Evolutionary conservation across 2,329 filamentous ascomycete species (phyloP).

Genomic region (Dryadomyces quercivorus): DNA sequence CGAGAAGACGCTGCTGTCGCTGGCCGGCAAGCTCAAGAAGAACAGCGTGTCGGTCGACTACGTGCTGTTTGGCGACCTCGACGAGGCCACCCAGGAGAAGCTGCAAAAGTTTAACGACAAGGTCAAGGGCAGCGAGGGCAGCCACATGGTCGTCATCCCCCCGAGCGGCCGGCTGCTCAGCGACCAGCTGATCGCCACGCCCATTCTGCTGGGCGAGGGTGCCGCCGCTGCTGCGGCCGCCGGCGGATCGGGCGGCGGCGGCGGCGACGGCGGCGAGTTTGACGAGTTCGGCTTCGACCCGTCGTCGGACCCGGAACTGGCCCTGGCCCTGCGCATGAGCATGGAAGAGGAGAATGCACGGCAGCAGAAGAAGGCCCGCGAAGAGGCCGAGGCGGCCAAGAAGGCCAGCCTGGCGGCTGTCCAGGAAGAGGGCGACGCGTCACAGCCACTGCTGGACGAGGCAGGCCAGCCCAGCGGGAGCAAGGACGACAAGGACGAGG

Average conservation of each 20-base stretch:
- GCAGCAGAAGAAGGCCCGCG: slow-evolving; percentile 72
- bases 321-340: slow-evolving; percentile 89
- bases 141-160: slow-evolving; percentile 79
- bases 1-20: slow-evolving; percentile 74
- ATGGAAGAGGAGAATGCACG: slow-evolving; percentile 96
- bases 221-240: slow-evolving; percentile 44
- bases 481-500: slow-evolving; percentile 30
- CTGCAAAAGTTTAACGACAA: slow-evolving; percentile 86
- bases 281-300: slow-evolving; percentile 81
- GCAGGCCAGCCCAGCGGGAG: slow-evolving; percentile 54
- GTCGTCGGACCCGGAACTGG: slow-evolving; percentile 82
- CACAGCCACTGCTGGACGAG: slow-evolving; percentile 45
- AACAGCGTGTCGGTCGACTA: slow-evolving; percentile 89
- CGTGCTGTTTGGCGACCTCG: slow-evolving; percentile 85
- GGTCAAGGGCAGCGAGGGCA: slow-evolving; percentile 84
- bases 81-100: slow-evolving; percentile 82
- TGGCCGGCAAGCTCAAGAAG: slow-evolving; percentile 99
- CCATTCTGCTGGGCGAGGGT: slow-evolving; percentile 78
- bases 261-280: slow-evolving; percentile 52
- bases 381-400: slow-evolving; percentile 50
- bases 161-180: slow-evolving; percentile 86
- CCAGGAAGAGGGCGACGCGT: slow-evolving; percentile 63
- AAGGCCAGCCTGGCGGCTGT: slow-evolving; percentile 55
- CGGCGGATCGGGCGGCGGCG: slow-evolving; percentile 43
- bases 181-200: slow-evolving; percentile 79